These are phyloP conservation scores for Ceratobasidium theobromae DNA, from an alignment of 1,284 basidiomycete species.

Conservation along the genomic window DNA sequence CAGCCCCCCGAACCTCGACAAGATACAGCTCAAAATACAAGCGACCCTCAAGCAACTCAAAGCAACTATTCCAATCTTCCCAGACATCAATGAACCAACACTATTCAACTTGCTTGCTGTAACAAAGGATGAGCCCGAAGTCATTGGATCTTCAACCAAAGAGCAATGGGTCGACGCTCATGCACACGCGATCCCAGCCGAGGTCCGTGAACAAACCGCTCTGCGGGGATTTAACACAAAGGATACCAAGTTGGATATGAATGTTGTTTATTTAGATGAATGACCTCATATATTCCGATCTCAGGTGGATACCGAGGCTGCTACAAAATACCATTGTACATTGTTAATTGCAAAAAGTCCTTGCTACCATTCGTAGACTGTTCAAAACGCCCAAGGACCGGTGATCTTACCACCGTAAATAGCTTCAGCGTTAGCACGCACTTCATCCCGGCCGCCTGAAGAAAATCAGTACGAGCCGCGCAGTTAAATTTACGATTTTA, in stretches of 20 bases:
- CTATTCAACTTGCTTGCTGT: conserved; percentile 25
- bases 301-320: too few relatives aligned
- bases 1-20: conserved; percentile 15
- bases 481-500: neutral
- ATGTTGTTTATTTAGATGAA: conserved; percentile 11
- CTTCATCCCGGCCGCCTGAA: conserved; percentile 1
- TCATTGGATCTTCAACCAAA: neutral
- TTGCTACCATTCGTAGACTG: neutral
- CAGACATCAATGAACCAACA: conserved; percentile 22
- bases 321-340: neutral
- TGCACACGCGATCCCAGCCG: conserved; percentile 6
- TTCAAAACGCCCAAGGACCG: conserved; percentile 15
- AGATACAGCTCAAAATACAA: conserved; percentile 19
- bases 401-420: conserved; percentile 17
- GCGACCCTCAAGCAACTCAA: conserved; percentile 19
- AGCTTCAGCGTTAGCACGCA: conserved; percentile 14
- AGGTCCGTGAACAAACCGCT: conserved; percentile 8
- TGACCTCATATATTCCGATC: neutral
- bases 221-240: conserved; percentile 18
- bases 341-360: neutral
- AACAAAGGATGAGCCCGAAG: conserved; percentile 2
- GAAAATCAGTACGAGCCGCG: neutral
- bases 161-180: conserved; percentile 20
- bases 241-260: conserved; percentile 15
- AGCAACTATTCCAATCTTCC: conserved; percentile 19